Conservation (phyloP, 2,329 filamentous ascomycete species). For the Lachnellula arida region DNA sequence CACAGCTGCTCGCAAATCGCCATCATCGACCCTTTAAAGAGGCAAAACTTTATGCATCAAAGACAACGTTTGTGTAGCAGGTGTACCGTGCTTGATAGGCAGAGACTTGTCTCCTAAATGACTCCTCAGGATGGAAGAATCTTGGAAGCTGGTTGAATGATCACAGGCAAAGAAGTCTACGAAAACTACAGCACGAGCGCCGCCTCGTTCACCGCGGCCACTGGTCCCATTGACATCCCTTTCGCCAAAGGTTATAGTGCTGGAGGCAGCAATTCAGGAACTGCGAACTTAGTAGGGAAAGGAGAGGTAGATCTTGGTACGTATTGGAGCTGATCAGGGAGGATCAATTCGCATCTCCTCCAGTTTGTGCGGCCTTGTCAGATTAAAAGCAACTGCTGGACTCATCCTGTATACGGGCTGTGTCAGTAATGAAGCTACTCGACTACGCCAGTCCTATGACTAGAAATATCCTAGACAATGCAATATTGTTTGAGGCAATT, state of each 20-base stretch:
- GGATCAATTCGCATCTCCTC: conserved; percentile 71
- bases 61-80: conserved; percentile 50
- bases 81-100: conserved; percentile 49
- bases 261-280: conserved; percentile 47
- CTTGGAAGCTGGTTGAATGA: conserved; percentile 45
- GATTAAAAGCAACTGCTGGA: conserved; percentile 23
- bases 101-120: conserved; percentile 46
- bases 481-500: conserved; percentile 40
- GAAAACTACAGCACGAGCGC: conserved; percentile 50
- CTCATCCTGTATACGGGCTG: conserved; percentile 31
- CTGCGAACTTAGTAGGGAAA: conserved; percentile 41
- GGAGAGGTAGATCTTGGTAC: conserved; percentile 49
- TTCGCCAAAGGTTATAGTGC: conserved; percentile 41
- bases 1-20: conserved; percentile 13
- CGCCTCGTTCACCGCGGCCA: conserved; percentile 42
- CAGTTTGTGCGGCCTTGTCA: conserved; percentile 38
- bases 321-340: conserved; percentile 43
- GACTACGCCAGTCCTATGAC: conserved; percentile 47
- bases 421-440: conserved; percentile 45
- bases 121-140: conserved; percentile 45
- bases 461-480: conserved; percentile 37
- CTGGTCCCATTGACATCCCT: conserved; percentile 44
- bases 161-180: conserved; percentile 48
- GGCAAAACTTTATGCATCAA: conserved; percentile 48
- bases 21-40: conserved; percentile 25